Evolutionary conservation across 306 rosid genomes (phyloP).

Genomic region (Hippophae rhamnoides): DNA sequence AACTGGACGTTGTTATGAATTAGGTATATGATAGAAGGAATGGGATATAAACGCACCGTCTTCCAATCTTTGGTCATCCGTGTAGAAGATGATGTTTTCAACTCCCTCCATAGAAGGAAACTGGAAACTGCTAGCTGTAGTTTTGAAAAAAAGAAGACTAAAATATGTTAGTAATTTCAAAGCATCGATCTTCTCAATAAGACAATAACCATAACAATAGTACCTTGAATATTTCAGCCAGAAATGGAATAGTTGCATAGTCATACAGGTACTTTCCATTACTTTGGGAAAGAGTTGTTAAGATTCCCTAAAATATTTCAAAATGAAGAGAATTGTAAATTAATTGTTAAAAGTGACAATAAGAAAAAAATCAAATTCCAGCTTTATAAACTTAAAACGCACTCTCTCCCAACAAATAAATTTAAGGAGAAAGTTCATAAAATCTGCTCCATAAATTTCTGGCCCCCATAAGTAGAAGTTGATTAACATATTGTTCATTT

Average conservation of each 20-base stretch:
- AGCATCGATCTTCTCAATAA: background rate
- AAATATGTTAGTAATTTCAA: slow-evolving; percentile 4
- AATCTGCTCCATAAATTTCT: too few species aligned
- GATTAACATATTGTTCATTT: background rate
- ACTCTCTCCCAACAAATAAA: too few species aligned
- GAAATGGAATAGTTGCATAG: slow-evolving; percentile 95
- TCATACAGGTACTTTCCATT: slow-evolving; percentile 62
- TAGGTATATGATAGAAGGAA: slow-evolving; percentile 78
- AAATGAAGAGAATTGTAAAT: background rate
- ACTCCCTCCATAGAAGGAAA: slow-evolving; percentile 68
- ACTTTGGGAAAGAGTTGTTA: slow-evolving; percentile 81
- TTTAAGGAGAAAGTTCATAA: too few species aligned
- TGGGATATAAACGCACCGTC: slow-evolving; percentile 55
- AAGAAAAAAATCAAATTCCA: background rate
- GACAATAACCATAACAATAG: background rate
- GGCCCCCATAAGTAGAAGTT: background rate
- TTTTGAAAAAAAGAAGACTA: slow-evolving; percentile 7
- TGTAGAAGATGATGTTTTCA: slow-evolving; percentile 41
- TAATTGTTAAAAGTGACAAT: slow-evolving; percentile 3
- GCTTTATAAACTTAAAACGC: background rate
- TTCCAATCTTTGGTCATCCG: slow-evolving; percentile 89
- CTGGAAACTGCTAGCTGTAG: slow-evolving; percentile 76
- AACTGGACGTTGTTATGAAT: slow-evolving; percentile 83
- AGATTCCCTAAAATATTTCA: slow-evolving; percentile 51
- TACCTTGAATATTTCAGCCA: slow-evolving; percentile 83